Percentiles rank a stretch among this genome's conserved stretches.
Conservation (phyloP, 2,329 filamentous ascomycete species). For the Hawksworthiomyces lignivorus region DNA sequence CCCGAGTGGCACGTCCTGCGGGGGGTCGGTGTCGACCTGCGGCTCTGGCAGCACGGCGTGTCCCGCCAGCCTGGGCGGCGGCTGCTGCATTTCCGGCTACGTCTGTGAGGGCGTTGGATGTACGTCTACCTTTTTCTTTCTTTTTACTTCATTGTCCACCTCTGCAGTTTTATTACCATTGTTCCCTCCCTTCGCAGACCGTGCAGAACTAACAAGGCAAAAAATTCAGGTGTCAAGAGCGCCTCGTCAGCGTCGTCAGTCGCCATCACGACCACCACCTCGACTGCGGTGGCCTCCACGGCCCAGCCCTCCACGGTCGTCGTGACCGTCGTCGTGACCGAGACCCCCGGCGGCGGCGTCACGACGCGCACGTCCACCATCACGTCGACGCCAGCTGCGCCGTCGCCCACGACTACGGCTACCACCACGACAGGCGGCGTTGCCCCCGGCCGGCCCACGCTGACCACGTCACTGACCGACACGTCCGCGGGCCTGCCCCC, state of each 20-base stretch:
- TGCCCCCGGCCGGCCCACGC: constrained; percentile 41
- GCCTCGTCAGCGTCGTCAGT: constrained; percentile 18
- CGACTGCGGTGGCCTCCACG: constrained; percentile 27
- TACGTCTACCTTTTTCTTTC: no score
- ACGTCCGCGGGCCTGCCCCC: constrained; percentile 26
- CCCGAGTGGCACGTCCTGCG: constrained; percentile 55
- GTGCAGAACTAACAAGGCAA: no score
- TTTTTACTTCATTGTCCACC: no score
- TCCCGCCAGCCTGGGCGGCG: constrained; percentile 57
- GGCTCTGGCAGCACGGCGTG: constrained; percentile 56
- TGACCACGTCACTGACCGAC: no score
- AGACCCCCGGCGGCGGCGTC: constrained; percentile 20
- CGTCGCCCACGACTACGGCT: constrained; percentile 18
- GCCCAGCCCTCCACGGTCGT: constrained; percentile 32
- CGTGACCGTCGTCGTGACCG: constrained; percentile 33
- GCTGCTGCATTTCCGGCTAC: constrained; percentile 68
- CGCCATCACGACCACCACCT: constrained; percentile 29
- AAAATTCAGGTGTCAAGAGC: constrained; percentile 27
- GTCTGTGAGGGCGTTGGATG: constrained; percentile 64
- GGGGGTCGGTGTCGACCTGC: constrained; percentile 56
- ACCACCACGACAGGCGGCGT: constrained; percentile 32
- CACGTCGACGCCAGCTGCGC: constrained; percentile 26
- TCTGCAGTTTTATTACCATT: no score
- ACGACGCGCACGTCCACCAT: constrained; percentile 27
- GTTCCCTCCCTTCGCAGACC: no score